phyloP scores from a whole-genome alignment of 306 rosid species.

The Corylus heterophylla region DNA sequence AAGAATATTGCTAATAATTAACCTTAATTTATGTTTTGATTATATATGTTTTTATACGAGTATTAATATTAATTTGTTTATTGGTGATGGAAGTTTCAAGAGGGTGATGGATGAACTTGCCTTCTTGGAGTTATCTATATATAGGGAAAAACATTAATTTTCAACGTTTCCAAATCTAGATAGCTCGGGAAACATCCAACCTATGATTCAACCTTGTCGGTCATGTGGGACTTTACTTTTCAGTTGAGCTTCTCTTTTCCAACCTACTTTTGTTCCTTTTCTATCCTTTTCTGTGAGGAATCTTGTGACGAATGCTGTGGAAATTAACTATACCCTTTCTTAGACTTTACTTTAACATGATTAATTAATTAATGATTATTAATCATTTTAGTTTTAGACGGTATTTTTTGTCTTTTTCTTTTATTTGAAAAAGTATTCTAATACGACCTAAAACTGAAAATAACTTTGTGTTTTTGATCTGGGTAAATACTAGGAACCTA shows the following conservation, averaged over 20 bases:
- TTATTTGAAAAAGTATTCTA: too few species aligned
- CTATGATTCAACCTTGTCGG: slow-evolving; percentile 44
- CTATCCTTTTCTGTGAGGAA: slow-evolving; percentile 31
- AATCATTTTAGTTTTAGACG: too few species aligned
- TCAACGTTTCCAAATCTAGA: slow-evolving; percentile 36
- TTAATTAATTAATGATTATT: not conserved
- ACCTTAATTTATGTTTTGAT: not conserved
- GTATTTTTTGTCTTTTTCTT: too few species aligned
- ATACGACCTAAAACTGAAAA: too few species aligned
- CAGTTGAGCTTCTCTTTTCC: slow-evolving; percentile 23
- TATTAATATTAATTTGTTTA: not conserved
- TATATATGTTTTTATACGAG: not conserved
- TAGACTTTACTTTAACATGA: slow-evolving; percentile 1
- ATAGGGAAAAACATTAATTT: slow-evolving; percentile 4
- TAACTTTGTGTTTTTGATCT: too few species aligned
- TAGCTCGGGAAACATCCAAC: slow-evolving; percentile 43
- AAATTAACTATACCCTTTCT: slow-evolving; percentile 9
- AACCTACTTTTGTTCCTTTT: slow-evolving; percentile 13
- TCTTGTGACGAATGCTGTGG: slow-evolving; percentile 37
- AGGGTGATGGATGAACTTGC: slow-evolving; percentile 17
- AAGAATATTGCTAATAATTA: not conserved
- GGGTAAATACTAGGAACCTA: too few species aligned
- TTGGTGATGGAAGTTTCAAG: not conserved
- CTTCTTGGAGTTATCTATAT: slow-evolving; percentile 20
- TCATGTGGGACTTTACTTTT: slow-evolving; percentile 31